These are phyloP conservation scores for Fusarium vanettenii DNA, from an alignment of 2,329 filamentous ascomycete species.

Conservation along the genomic window DNA sequence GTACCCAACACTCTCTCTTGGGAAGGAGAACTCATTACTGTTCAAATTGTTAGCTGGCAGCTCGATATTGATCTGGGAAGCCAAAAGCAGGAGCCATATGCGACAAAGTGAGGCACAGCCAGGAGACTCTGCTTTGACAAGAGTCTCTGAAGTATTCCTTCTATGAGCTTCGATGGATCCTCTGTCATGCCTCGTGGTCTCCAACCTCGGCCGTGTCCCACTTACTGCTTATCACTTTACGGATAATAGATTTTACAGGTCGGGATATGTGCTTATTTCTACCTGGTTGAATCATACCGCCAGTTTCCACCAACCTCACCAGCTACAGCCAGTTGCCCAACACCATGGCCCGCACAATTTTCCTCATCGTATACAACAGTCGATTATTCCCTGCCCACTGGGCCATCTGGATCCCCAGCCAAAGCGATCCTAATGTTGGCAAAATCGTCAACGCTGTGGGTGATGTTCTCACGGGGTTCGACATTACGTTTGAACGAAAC, in stretches of 20 bases:
- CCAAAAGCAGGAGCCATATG: too few species aligned
- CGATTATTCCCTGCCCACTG: constrained; percentile 12
- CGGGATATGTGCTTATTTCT: background rate
- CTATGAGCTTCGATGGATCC: too few species aligned
- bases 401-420: constrained; percentile 9
- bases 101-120: too few species aligned
- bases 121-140: too few species aligned
- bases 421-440: background rate
- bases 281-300: background rate
- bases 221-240: background rate
- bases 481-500: constrained; percentile 9
- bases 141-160: too few species aligned
- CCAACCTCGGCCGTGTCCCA: background rate
- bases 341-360: background rate
- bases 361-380: constrained; percentile 9
- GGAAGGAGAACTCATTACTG: background rate
- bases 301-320: background rate
- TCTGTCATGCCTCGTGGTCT: background rate
- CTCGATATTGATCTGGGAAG: too few species aligned
- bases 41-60: background rate
- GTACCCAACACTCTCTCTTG: background rate
- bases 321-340: background rate
- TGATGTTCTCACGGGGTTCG: background rate
- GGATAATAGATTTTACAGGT: background rate
- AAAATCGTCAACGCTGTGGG: constrained; percentile 6